These are phyloP conservation scores for Nicotiana paniculata DNA, from an alignment of 257 asterid species.

Conservation along the genomic window DNA sequence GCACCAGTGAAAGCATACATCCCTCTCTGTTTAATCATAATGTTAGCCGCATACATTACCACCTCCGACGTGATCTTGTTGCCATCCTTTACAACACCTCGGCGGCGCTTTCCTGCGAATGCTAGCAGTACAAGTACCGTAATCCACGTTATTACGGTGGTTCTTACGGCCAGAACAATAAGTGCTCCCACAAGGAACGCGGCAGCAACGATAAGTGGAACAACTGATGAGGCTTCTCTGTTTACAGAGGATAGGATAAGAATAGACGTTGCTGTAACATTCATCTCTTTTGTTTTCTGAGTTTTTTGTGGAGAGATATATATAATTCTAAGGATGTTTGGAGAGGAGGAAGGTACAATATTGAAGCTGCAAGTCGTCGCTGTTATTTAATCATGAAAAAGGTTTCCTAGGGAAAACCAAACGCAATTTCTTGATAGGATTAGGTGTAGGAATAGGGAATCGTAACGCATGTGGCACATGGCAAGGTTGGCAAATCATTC, in stretches of 20 bases:
- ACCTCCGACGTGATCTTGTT: constrained; percentile 60
- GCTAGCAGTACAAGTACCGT: constrained; percentile 62
- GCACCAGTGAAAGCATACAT: constrained; percentile 42
- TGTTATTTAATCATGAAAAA: not conserved
- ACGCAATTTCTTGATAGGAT: not conserved
- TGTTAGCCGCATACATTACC: constrained; percentile 36
- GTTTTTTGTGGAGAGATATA: not conserved
- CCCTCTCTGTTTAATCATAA: constrained; percentile 41
- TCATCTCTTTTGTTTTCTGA: not conserved
- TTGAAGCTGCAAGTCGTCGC: not conserved
- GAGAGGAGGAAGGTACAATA: constrained; percentile 10
- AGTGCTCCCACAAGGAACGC: constrained; percentile 20
- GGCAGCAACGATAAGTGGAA: not conserved
- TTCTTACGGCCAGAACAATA: constrained; percentile 40
- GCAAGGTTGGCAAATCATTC: constrained; percentile 51
- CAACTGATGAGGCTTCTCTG: constrained; percentile 1
- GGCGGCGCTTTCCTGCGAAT: constrained; percentile 62
- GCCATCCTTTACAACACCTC: constrained; percentile 55
- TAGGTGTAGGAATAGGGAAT: constrained; percentile 15
- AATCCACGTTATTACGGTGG: constrained; percentile 64
- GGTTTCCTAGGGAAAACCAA: not conserved
- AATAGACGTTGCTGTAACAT: not conserved
- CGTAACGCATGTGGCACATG: constrained; percentile 70
- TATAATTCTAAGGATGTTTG: not conserved
- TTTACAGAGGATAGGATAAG: not conserved